Evolutionary conservation across 257 asterid genomes (phyloP).

Genomic region (Solanum arcanum): DNA sequence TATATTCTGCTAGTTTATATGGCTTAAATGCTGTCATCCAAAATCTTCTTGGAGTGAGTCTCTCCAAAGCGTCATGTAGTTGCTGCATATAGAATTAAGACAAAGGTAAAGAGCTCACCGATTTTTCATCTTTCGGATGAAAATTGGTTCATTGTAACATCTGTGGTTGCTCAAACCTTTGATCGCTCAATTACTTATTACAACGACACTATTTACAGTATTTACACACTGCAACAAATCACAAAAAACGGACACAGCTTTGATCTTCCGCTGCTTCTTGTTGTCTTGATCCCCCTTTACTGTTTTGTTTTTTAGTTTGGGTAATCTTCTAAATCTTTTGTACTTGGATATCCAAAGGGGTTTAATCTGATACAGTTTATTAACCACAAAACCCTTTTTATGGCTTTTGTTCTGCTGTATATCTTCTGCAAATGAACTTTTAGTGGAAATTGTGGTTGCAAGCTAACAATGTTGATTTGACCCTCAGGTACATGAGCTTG

Average conservation of each 20-base stretch:
- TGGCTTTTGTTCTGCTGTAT: background rate
- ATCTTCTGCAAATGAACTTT: background rate
- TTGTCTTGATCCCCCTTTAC: background rate
- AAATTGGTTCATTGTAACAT: background rate
- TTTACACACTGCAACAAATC: background rate
- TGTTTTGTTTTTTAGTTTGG: background rate
- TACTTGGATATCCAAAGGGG: background rate
- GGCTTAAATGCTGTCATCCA: background rate
- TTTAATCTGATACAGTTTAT: background rate
- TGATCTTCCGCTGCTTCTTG: background rate
- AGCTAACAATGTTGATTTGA: slow-evolving; percentile 4
- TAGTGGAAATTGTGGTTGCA: background rate
- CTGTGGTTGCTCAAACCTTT: background rate
- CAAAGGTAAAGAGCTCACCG: background rate
- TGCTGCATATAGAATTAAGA: background rate
- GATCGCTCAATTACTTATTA: background rate
- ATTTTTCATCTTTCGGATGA: background rate
- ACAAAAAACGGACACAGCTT: background rate
- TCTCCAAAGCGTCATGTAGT: background rate
- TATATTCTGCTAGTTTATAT: background rate
- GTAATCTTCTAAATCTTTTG: background rate
- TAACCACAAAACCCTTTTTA: background rate
- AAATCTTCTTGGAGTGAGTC: background rate
- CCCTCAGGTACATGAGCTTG: slow-evolving; percentile 90
- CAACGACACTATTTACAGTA: background rate